Evolutionary conservation across 345 rosid genomes (phyloP).

Genomic region (Rhodamnia argentea): DNA sequence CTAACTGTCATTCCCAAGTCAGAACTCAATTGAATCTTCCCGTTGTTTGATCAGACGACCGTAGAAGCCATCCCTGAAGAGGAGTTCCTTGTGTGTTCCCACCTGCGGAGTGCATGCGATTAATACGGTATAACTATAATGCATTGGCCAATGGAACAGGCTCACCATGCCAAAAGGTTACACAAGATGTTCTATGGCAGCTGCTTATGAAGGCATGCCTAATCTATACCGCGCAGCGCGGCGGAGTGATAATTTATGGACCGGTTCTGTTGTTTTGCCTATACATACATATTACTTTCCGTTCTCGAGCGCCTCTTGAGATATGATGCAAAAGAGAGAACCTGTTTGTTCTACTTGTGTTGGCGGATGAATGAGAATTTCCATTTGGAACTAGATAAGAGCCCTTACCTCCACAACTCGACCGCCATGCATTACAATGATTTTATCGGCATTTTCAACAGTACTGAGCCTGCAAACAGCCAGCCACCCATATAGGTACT

Average conservation of each 20-base stretch:
- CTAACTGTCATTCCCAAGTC: neutral
- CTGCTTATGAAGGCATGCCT: neutral
- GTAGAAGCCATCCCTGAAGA: constrained; percentile 19
- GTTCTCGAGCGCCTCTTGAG: neutral
- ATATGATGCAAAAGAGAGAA: neutral
- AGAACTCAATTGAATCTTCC: neutral
- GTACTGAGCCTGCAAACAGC: constrained; percentile 19
- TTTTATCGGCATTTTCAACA: constrained; percentile 20
- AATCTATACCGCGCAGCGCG: neutral
- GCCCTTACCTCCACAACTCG: constrained; percentile 22
- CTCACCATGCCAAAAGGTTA: neutral
- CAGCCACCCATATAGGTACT: neutral
- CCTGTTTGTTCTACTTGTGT: neutral
- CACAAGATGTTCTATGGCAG: neutral
- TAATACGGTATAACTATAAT: neutral
- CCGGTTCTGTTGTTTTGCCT: neutral
- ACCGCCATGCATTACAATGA: constrained; percentile 30
- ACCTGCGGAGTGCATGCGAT: constrained; percentile 5
- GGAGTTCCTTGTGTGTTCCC: constrained; percentile 27
- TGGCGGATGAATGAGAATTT: neutral
- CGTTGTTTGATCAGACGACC: constrained; percentile 11
- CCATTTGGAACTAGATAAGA: neutral
- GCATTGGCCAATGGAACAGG: neutral
- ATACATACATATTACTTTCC: neutral
- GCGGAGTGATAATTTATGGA: neutral